phyloP scores from a whole-genome alignment of 139 green algal genomes.

The Tetraselmis chui region DNA sequence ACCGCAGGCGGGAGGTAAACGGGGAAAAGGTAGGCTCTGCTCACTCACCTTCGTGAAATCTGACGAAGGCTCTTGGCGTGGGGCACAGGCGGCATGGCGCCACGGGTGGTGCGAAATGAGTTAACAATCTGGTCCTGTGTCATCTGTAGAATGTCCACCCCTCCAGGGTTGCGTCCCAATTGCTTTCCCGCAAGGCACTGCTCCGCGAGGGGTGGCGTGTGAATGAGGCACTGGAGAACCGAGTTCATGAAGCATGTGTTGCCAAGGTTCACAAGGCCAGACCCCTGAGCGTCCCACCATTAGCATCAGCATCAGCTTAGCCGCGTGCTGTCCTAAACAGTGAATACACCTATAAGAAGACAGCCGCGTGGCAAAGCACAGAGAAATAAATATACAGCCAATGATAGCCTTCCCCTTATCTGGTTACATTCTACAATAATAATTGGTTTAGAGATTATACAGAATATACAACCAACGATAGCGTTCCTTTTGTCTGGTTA shows the following conservation, averaged over 20 bases:
- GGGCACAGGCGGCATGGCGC: conserved; percentile 26
- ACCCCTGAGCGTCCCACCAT: too few species aligned
- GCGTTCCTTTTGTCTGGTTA: neutral
- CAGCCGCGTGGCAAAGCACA: too few species aligned
- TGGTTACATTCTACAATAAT: too few species aligned
- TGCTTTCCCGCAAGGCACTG: conserved; percentile 41
- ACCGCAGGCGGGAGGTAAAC: neutral
- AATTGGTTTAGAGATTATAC: neutral
- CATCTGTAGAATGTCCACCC: conserved; percentile 43
- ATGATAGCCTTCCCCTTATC: too few species aligned
- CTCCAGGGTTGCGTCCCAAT: conserved; percentile 8
- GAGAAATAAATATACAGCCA: too few species aligned
- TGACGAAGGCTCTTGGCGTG: conserved; percentile 39
- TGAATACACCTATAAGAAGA: too few species aligned
- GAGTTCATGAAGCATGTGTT: conserved; percentile 99
- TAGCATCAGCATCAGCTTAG: too few species aligned
- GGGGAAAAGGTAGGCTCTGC: conserved; percentile 9
- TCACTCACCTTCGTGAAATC: conserved; percentile 47
- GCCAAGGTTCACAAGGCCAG: conserved; percentile 86
- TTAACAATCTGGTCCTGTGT: conserved; percentile 44
- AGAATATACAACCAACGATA: neutral
- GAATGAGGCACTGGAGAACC: conserved; percentile 88
- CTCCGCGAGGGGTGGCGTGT: conserved; percentile 82
- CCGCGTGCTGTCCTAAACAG: too few species aligned
- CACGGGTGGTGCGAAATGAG: conserved; percentile 9